Conservation (phyloP, 129 eudicot species). For the Calendula officinalis region DNA sequence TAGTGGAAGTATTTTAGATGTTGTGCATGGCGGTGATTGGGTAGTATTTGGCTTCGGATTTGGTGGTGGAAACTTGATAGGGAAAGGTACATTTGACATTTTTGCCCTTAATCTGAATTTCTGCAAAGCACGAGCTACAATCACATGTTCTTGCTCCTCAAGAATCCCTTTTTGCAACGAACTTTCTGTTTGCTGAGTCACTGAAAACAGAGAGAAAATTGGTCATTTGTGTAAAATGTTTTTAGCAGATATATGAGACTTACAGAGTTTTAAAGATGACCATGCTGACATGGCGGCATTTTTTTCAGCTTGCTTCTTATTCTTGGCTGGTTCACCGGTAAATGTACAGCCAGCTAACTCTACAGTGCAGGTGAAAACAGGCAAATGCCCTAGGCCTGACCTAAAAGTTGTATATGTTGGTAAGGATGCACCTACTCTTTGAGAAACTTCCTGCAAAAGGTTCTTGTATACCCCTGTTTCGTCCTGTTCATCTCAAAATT, state of each 20-base stretch:
- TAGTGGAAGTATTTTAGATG: slow-evolving; percentile 87
- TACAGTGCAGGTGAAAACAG: slow-evolving; percentile 82
- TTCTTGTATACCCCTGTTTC: slow-evolving; percentile 97
- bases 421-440: slow-evolving; percentile 89
- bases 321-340: slow-evolving; percentile 94
- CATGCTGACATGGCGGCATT: slow-evolving; percentile 99
- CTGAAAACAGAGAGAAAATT: slow-evolving; percentile 37
- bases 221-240: slow-evolving; percentile 5
- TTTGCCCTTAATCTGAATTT: slow-evolving; percentile 64
- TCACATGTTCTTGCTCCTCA: slow-evolving; percentile 91
- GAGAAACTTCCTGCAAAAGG: slow-evolving; percentile 96
- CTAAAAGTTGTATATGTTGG: slow-evolving; percentile 77
- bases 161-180: slow-evolving; percentile 46
- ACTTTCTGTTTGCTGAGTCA: slow-evolving; percentile 71
- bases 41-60: slow-evolving; percentile 52
- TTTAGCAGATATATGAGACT: slow-evolving; percentile 27
- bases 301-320: slow-evolving; percentile 97
- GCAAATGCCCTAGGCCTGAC: slow-evolving; percentile 83
- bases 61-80: slow-evolving; percentile 68
- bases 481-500: slow-evolving; percentile 48
- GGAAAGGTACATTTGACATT: slow-evolving; percentile 50
- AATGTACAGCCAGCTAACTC: slow-evolving; percentile 85
- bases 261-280: slow-evolving; percentile 79
- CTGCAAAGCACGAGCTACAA: slow-evolving; percentile 83
- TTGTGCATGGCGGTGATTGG: slow-evolving; percentile 48